Base-by-base conservation (phyloP, 345 rosid species). In the Acer yangbiense region DNA sequence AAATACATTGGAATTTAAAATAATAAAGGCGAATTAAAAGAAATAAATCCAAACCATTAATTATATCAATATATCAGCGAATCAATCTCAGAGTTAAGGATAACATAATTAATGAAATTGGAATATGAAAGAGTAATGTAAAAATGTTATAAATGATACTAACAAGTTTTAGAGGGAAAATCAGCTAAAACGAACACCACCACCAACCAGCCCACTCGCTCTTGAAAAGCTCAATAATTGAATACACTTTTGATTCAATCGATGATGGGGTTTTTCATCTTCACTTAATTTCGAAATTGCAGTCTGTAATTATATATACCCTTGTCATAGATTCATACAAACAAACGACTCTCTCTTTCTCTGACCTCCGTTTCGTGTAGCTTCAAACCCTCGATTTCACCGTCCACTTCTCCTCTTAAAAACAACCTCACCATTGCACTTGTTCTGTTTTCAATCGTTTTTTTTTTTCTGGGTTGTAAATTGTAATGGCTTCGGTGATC, bases 401-500 rank as follows among this genome's bases (percentile, higher is more conserved):
- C 87, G 80, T 68, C 75, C 46, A 0, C 3, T 8, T 39, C 50
- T 41, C 9, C 21, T 52, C n/a, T 41, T n/a, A 57, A 62, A 39
- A 18, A 35, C 32, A 7, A 18, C 1, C 50, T 62, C 27, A 55
- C 25, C 8, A 29, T 18, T 27, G 7, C 8, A 32, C 17, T 43
- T 25, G 20, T 76, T 43, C 46, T 43, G 46, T 43, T 35, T 35
- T 35, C 39, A 35, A 35, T 35, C 39, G 7, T 67, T 41, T 58
- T 73, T 60, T 2, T 23, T 71, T 8, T 57, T 70, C 55, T 27
- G 7, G 43, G 46, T 43, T 43, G 35, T 35, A 35, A 35, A 35
- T 41, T 25, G 6, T 80, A 46, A 87, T 87, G 90, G 87, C 86
- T 67, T 77, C 86, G 18, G 9, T 73, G 2, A 43, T 77, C 6